Percentiles rank a stretch among this genome's conserved stretches.
Evolutionary conservation across 2,329 filamentous ascomycete genomes (phyloP).

Genomic region (Arachnomyces sp.): DNA sequence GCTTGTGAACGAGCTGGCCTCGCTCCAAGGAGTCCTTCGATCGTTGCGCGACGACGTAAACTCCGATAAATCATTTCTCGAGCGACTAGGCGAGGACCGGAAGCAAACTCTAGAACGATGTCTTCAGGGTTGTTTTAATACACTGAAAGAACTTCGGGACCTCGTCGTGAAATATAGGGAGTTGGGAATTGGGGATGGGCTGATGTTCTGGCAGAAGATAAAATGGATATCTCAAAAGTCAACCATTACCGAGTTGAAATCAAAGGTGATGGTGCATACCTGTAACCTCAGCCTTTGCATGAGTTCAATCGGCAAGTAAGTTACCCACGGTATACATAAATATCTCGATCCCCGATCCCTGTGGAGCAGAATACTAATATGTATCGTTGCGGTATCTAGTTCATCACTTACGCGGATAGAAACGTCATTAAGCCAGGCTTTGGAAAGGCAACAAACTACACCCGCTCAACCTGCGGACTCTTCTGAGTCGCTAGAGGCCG

Average conservation of each 20-base stretch:
- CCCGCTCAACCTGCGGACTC: slow-evolving; percentile 1
- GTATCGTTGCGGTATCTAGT: slow-evolving; percentile 11
- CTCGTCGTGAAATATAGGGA: slow-evolving; percentile 17
- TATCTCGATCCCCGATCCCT: too few species aligned
- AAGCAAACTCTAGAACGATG: slow-evolving; percentile 19
- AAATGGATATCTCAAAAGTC: slow-evolving; percentile 22
- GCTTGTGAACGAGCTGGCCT: slow-evolving; percentile 21
- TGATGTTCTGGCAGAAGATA: slow-evolving; percentile 20
- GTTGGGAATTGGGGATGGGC: slow-evolving; percentile 17
- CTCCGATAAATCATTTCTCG: slow-evolving; percentile 18
- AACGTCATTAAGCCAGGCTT: slow-evolving; percentile 14
- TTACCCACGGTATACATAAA: neutral
- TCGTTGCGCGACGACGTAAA: slow-evolving; percentile 18
- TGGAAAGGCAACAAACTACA: slow-evolving; percentile 15
- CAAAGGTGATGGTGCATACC: slow-evolving; percentile 22
- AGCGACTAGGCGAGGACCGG: slow-evolving; percentile 16
- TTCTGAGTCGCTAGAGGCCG: neutral
- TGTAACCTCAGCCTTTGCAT: slow-evolving; percentile 24
- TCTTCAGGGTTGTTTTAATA: slow-evolving; percentile 16
- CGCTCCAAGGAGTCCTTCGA: slow-evolving; percentile 19
- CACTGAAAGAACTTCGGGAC: slow-evolving; percentile 18
- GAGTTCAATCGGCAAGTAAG: slow-evolving; percentile 22
- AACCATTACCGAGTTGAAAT: slow-evolving; percentile 21
- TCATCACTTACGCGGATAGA: slow-evolving; percentile 19
- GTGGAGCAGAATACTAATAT: too few species aligned